Conservation (phyloP, 73 alveolate species). For the Blepharisma japonicum region DNA sequence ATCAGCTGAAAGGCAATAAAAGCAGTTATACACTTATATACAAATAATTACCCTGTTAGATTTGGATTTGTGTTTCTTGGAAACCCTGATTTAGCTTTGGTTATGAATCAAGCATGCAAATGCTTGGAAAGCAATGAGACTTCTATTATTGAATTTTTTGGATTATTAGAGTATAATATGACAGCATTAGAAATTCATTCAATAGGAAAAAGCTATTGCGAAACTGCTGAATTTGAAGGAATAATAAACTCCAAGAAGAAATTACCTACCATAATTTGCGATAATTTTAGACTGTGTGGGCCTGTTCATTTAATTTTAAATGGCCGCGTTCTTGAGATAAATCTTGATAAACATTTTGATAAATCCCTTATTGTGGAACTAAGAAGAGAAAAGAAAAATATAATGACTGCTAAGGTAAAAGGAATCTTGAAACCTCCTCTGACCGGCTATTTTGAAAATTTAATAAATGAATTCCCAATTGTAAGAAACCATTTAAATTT, state of each 20-base stretch:
- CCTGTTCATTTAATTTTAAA: neutral
- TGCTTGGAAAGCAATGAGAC: neutral
- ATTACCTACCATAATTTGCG: neutral
- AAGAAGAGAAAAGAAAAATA: neutral
- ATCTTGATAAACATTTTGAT: too few relatives aligned
- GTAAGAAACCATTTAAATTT: neutral
- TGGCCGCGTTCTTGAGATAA: neutral
- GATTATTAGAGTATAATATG: neutral
- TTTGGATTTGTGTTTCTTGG: neutral
- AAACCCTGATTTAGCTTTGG: neutral
- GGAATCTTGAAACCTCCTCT: constrained; percentile 2
- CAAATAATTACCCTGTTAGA: neutral
- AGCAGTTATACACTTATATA: neutral
- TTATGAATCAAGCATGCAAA: neutral
- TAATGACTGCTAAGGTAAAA: neutral
- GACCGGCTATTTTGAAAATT: neutral
- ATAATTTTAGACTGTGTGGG: constrained; percentile 4
- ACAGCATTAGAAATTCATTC: neutral
- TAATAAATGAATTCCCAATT: neutral
- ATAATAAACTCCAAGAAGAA: neutral
- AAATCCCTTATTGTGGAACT: neutral
- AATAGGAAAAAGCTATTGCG: neutral
- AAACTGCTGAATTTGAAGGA: neutral
- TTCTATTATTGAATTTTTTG: neutral
- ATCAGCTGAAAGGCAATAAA: neutral